Base-by-base conservation (phyloP, 371 early-diverging fungal species). In the Mortierella polycephala region DNA sequence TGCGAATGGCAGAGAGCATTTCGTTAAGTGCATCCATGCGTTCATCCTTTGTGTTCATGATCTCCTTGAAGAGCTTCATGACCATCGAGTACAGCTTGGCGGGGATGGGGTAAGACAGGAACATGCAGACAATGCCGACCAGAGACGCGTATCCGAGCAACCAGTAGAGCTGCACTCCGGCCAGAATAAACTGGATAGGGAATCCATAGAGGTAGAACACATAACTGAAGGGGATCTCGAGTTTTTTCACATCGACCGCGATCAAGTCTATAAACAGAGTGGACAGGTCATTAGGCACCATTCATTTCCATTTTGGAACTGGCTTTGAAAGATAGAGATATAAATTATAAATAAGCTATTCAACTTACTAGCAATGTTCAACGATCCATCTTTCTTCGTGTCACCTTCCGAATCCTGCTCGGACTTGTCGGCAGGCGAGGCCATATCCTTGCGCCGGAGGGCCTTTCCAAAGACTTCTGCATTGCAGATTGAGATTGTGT, bases 21-120 rank as follows among this genome's bases (percentile, higher is more conserved):
- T 93, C 93, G 37, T 88, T 92, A 60, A 92, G 83, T 64, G 87
- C 80, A n/a, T 88, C 86, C 60, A 93, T 76, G 47, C 89, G 87
- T 37, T 84, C 85, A 47, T 93, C 93, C 46, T 90, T 89, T 53
- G 88, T 84, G 11, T 83, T 69, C 87, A 87, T 88, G 53, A 90
- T 83, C 4, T 72, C 61, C 23, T 79, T 71, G 64, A 91, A 89
- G 57, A 82, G 62, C 45, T 69, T 81, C 62, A 89, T 69, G 57
- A 89, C 85, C 37, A 79, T 83, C 39, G 82, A 59, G 64, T 88
- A 83, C 55, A 91, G 64, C 52, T 82, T 74, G 62, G 84, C 83
- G 12, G 88, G 87, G 42, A 90, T 68, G 45, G 91, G 91, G 52
- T 90, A 92, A 37, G 85, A 83, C 13, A 86, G n/a, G 9, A 86